Evolutionary conservation across 305 asterid genomes (phyloP), one percentile per base, ranked within the genome.

Genomic region (Rubia occidens): DNA sequence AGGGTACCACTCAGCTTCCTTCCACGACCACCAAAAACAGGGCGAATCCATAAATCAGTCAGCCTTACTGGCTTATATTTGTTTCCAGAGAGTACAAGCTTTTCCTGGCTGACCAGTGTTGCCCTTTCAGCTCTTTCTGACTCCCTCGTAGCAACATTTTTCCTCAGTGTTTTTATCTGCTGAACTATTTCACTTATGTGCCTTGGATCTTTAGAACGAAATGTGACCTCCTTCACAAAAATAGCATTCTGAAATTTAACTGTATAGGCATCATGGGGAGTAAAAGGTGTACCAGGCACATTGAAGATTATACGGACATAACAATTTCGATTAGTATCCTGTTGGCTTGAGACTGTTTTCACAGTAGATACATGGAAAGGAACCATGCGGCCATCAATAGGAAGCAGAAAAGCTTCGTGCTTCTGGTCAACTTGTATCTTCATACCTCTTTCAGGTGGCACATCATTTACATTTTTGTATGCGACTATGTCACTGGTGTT

Each of bases 111-210:
- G 60, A 88, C 95, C 65, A 85, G 51, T 20, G 92, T 88, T 2
- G 89, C 95, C 72, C 92, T 83, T 80, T 88, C 95, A 18, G 96
- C 97, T 75, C 77, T 84, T 79, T 88, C 97, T 32, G 90, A 84
- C 70, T 87, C 97, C 74, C 97, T n/a, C n/a, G 75, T n/a, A 88
- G 78, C 75, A 73, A 47, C 58, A 87, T 87, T 71, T 81, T 76
- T 5, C 86, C 78, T 44, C 88, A 88, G 96, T 0, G 89, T 82
- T 77, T 86, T 87, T 58, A 87, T 85, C 74, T 64, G 81, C 68
- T 85, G 91, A 18, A 85, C 95, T 59, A 91, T 85, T 80, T 89
- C 96, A 77, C 85, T 87, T 21, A 86, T 85, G 82, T 87, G 96
- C 76, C 91, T 81, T 0, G 91, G 79, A 67, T 91, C 95, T 79